phyloP scores from a whole-genome alignment of 202 grass and related monocot species.

The Schoenoplectus triqueter region DNA sequence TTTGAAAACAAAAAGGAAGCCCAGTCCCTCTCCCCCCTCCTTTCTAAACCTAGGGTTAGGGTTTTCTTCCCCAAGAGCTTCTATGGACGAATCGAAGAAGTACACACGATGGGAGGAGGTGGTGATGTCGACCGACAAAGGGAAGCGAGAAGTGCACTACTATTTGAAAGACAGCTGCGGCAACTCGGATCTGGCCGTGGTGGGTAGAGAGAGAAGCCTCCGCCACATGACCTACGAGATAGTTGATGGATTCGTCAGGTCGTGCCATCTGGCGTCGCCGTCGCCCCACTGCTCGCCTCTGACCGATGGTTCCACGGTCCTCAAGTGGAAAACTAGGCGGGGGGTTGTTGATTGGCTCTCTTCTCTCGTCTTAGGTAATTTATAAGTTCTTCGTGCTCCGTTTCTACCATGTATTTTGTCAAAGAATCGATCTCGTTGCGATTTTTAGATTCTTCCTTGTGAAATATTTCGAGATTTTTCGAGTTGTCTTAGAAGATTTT shows the following conservation, averaged over 20 bases:
- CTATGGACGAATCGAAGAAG: constrained; percentile 44
- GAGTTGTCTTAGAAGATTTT: background rate
- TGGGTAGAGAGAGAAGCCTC: constrained; percentile 84
- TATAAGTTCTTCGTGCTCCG: background rate
- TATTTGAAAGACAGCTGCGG: constrained; percentile 52
- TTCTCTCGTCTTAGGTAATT: constrained; percentile 77
- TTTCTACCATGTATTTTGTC: background rate
- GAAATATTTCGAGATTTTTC: background rate
- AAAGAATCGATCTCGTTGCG: background rate
- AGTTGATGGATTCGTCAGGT: constrained; percentile 55
- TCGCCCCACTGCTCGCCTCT: constrained; percentile 52
- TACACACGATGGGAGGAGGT: constrained; percentile 94
- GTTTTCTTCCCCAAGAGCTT: constrained; percentile 44
- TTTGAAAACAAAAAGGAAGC: constrained; percentile 23
- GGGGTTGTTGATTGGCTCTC: constrained; percentile 95
- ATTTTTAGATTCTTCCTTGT: background rate
- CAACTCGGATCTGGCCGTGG: constrained; percentile 77
- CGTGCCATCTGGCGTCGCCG: constrained; percentile 33
- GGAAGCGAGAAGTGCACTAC: constrained; percentile 91
- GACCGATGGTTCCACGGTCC: constrained; percentile 26
- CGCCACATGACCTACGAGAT: constrained; percentile 92
- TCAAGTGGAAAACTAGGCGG: constrained; percentile 79
- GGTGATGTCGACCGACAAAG: constrained; percentile 83
- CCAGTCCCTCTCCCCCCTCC: background rate
- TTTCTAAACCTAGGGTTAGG: constrained; percentile 39